Base-by-base conservation (phyloP, 352 stramenopile genomes). In the Globisporangium iwayamae region DNA sequence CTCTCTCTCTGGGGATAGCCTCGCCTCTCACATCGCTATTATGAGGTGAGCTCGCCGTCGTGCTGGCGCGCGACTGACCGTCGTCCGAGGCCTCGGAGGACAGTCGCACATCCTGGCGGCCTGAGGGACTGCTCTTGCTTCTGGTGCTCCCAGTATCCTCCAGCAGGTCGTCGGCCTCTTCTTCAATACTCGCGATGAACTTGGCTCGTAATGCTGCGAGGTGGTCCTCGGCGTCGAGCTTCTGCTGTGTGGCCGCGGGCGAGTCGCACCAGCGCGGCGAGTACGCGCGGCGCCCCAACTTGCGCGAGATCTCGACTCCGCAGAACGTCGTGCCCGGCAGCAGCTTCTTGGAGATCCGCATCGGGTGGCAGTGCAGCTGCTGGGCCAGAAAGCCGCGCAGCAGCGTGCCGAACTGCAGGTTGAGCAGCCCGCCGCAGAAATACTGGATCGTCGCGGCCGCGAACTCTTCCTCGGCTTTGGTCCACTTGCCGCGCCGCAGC, bases 341-440 rank as follows among this genome's bases (percentile, higher is more conserved):
- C 30, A 91, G 67, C 66, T 91, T 91, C 77, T 91, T 91, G 45
- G 83, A 91, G 64, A 91, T 85, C 16, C 83, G 75, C 83, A 91
- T 91, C 25, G 83, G 83, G 55, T 88, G 77, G 66, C 83, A 92
- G 63, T 92, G 77, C 1, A 92, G 68, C 51, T 87, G 73, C 60
- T 88, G 74, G 2, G 83, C 83, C 41, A 92, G 68, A 67, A 87
- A 92, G 25, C 80, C 78, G n/a, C 83, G 77, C 34, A 92, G 68
- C 16, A 78, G 89, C 53, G 83, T 90, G 63, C 83, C 83, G 68
- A 87, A 89, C 66, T 87, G 79, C 36, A 93, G 78, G 30, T 78
- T 71, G 30, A 93, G 70, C 34, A 89, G 65, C 9, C 83, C 83
- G 22, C 75, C 68, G 51, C 82, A 78, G 58, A 91, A 91, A 72